Evolutionary conservation across 441 rosid species (phyloP).

Genomic region (Pelargonium citronellum): DNA sequence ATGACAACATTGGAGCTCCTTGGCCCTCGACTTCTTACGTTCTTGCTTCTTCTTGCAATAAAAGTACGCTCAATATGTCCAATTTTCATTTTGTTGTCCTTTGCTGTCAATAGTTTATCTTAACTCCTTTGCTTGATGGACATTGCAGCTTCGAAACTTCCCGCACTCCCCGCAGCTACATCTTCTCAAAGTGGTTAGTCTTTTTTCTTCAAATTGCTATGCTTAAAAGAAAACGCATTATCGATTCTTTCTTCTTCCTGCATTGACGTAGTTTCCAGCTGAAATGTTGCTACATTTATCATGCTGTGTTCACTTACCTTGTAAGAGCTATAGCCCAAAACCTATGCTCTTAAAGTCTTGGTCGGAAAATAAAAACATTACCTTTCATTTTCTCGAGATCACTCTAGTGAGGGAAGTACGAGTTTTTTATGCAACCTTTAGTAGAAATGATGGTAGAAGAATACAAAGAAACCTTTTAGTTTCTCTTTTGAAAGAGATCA

Average conservation of each 20-base stretch:
- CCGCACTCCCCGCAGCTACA: slow-evolving; percentile 30
- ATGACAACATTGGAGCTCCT: slow-evolving; percentile 36
- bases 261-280: too few species aligned
- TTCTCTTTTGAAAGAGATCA: too few species aligned
- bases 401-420: too few species aligned
- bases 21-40: slow-evolving; percentile 32
- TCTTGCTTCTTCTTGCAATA: slow-evolving; percentile 30
- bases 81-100: not conserved
- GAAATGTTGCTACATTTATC: too few species aligned
- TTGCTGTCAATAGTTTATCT: not conserved
- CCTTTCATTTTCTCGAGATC: too few species aligned
- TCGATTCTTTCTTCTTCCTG: not conserved
- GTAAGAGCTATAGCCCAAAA: too few species aligned
- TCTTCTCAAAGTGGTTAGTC: slow-evolving; percentile 28
- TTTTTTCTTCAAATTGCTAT: not conserved
- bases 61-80: slow-evolving; percentile 22
- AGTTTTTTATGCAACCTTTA: too few species aligned
- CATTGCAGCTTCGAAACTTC: slow-evolving; percentile 31
- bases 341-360: too few species aligned
- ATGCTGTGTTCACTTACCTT: too few species aligned
- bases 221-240: not conserved
- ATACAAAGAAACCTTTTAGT: too few species aligned
- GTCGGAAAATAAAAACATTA: too few species aligned
- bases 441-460: too few species aligned
- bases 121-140: slow-evolving; percentile 10